Conservation (phyloP, 1,284 basidiomycete species). For the Leccinum subrobustum region DNA sequence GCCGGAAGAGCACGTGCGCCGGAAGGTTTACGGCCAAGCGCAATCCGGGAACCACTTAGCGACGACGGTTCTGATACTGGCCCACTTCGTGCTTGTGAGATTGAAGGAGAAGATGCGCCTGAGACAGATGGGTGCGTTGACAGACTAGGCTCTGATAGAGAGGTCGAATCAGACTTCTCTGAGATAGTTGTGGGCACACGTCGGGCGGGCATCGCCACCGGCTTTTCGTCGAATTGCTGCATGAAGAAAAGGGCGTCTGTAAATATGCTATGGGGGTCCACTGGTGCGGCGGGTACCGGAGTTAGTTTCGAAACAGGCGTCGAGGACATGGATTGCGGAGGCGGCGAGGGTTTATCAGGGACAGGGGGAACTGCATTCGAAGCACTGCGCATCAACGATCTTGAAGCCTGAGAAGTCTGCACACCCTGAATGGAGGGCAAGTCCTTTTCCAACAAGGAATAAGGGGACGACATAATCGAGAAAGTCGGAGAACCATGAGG, state of each 20-base stretch:
- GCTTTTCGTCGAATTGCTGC: conserved; percentile 50
- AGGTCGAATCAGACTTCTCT: conserved; percentile 32
- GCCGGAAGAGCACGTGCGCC: conserved; percentile 77
- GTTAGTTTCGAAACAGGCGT: conserved; percentile 18
- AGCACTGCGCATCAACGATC: conserved; percentile 12
- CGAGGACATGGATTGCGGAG: conserved; percentile 6
- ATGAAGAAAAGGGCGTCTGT: conserved; percentile 69
- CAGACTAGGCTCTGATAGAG: conserved; percentile 31
- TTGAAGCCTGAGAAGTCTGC: conserved; percentile 21
- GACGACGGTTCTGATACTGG: conserved; percentile 28
- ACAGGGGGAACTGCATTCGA: conserved; percentile 27
- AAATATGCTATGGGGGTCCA: conserved; percentile 41
- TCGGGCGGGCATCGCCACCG: conserved; percentile 19
- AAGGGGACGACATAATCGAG: conserved; percentile 45
- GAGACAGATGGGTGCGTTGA: conserved; percentile 14
- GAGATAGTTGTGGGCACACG: conserved; percentile 44
- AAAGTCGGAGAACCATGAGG: conserved; percentile 34
- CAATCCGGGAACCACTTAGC: conserved; percentile 36
- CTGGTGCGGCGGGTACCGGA: conserved; percentile 4
- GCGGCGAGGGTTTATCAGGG: conserved; percentile 23
- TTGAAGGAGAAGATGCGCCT: conserved; percentile 13
- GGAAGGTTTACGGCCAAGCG: conserved; percentile 72
- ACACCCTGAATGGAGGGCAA: conserved; percentile 33
- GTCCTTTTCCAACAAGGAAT: conserved; percentile 39
- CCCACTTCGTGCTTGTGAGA: conserved; percentile 35